These are phyloP conservation scores for Prototheca cutis DNA, from an alignment of 163 green algal species.

Conservation along the genomic window DNA sequence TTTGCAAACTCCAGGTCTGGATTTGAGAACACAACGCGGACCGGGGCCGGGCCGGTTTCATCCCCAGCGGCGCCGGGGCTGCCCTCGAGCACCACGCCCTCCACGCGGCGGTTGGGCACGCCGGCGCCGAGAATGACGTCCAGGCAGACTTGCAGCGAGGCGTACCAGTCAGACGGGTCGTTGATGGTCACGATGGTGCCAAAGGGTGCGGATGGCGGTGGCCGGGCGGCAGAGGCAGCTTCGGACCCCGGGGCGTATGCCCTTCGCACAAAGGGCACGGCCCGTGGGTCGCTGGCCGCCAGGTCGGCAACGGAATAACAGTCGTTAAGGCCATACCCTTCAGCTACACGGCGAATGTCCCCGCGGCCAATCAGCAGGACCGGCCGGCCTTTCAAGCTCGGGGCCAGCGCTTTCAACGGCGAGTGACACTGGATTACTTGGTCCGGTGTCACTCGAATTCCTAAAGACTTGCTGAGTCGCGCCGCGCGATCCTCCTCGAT, in stretches of 20 bases:
- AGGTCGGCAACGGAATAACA: slow-evolving; percentile 41
- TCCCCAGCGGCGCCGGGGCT: not conserved
- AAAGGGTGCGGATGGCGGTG: slow-evolving; percentile 4
- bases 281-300: slow-evolving; percentile 26
- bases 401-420: slow-evolving; percentile 47
- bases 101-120: slow-evolving; percentile 13
- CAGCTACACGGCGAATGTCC: slow-evolving; percentile 27
- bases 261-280: slow-evolving; percentile 41
- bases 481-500: slow-evolving; percentile 54
- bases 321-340: slow-evolving; percentile 42
- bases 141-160: slow-evolving; percentile 57
- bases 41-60: not conserved
- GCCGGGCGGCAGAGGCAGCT: not conserved
- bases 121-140: slow-evolving; percentile 53
- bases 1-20: slow-evolving; percentile 64
- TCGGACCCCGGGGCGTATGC: slow-evolving; percentile 1
- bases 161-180: slow-evolving; percentile 47
- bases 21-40: slow-evolving; percentile 62
- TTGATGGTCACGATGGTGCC: slow-evolving; percentile 54
- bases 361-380: slow-evolving; percentile 61
- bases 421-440: slow-evolving; percentile 74
- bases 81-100: too few relatives aligned
- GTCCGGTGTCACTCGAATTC: slow-evolving; percentile 26
- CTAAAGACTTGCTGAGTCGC: slow-evolving; percentile 49
- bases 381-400: slow-evolving; percentile 24